Percentiles rank a stretch among this genome's conserved stretches.
Evolutionary conservation across 2,329 filamentous ascomycete genomes (phyloP).

Genomic region (Sporothrix pallida): DNA sequence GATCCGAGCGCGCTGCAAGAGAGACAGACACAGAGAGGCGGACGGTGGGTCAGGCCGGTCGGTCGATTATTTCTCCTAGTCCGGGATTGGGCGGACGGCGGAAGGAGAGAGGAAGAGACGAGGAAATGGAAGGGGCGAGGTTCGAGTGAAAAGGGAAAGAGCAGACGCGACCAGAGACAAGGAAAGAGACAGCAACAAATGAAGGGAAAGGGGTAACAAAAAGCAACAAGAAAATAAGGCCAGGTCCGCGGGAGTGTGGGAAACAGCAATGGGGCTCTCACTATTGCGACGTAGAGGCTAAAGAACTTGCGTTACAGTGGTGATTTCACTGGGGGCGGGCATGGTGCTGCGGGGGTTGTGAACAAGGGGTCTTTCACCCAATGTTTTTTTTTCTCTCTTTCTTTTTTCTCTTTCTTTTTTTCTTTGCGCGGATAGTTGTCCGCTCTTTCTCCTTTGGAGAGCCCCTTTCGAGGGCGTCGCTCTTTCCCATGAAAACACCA

Average conservation of each 20-base stretch:
- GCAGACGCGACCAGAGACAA: neutral
- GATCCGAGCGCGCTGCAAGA: conserved; percentile 11
- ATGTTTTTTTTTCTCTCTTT: neutral
- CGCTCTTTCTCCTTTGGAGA: neutral
- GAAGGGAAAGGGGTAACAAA: neutral
- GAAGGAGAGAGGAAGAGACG: neutral
- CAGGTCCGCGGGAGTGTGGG: conserved; percentile 9
- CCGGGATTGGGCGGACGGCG: conserved; percentile 20
- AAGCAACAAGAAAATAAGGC: neutral
- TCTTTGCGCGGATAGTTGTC: neutral
- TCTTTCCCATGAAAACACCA: neutral
- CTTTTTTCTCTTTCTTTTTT: neutral
- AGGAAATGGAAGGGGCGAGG: neutral
- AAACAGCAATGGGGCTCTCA: neutral
- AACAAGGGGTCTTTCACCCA: neutral
- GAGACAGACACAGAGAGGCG: neutral
- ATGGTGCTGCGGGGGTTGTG: neutral
- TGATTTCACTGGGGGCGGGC: conserved; percentile 4
- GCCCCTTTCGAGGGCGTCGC: conserved; percentile 3
- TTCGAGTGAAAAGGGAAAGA: neutral
- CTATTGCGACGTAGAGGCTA: neutral
- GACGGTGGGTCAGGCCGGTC: conserved; percentile 11
- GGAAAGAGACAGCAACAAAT: neutral
- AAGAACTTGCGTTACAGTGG: conserved; percentile 20
- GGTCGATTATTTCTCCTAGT: conserved; percentile 33